Evolutionary conservation across 1,284 basidiomycete genomes (phyloP).

Genomic region (Anthracocystis walkeri): DNA sequence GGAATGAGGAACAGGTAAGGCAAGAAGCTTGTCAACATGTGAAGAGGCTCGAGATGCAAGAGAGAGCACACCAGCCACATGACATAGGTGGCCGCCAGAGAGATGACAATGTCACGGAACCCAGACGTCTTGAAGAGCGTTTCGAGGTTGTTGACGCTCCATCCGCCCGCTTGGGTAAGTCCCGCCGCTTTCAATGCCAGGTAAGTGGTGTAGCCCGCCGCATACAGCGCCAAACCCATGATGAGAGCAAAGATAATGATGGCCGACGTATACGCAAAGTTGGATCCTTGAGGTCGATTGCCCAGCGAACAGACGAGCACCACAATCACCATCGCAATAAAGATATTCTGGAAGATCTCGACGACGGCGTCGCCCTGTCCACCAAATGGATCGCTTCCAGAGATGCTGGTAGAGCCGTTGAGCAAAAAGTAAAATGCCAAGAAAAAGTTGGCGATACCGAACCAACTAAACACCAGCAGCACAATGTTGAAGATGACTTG

Average conservation of each 20-base stretch:
- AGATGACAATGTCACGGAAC: constrained; percentile 66
- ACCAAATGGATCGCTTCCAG: constrained; percentile 41
- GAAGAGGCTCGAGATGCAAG: constrained; percentile 66
- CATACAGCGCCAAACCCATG: constrained; percentile 58
- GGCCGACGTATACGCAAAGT: constrained; percentile 59
- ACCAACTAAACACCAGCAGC: constrained; percentile 65
- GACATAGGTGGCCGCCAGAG: constrained; percentile 65
- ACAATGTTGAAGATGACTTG: constrained; percentile 66
- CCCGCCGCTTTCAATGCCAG: constrained; percentile 53
- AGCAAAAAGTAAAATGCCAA: constrained; percentile 64
- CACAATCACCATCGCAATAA: constrained; percentile 67
- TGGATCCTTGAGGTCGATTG: constrained; percentile 66
- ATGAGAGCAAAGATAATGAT: constrained; percentile 65
- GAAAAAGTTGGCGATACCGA: constrained; percentile 61
- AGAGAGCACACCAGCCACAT: constrained; percentile 65
- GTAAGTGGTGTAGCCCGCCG: constrained; percentile 62
- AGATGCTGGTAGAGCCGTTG: constrained; percentile 39
- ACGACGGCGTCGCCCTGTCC: constrained; percentile 58
- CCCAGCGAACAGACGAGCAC: constrained; percentile 67
- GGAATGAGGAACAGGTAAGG: constrained; percentile 67
- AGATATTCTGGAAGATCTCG: constrained; percentile 63
- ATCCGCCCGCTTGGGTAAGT: constrained; percentile 23
- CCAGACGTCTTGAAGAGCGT: constrained; percentile 50
- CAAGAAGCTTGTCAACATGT: constrained; percentile 65
- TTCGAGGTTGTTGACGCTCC: constrained; percentile 31